Conservation (phyloP, 371 early-diverging fungal genomes). For the Mortierella polycephala region DNA sequence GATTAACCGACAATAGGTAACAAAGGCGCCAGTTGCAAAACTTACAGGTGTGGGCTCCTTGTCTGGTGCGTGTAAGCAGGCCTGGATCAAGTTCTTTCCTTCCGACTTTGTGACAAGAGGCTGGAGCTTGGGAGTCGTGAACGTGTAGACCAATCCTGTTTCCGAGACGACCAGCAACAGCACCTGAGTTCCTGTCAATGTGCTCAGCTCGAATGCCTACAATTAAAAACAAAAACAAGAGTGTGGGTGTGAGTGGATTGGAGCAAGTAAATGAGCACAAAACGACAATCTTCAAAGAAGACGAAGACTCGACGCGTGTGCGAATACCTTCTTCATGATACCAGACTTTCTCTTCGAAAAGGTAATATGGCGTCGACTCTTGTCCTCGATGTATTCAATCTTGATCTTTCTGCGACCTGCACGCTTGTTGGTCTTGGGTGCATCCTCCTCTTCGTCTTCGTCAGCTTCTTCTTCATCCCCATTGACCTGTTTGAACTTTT, state of each 20-base stretch:
- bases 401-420: slow-evolving; percentile 94
- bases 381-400: slow-evolving; percentile 97
- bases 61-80: slow-evolving; percentile 92
- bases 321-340: slow-evolving; percentile 76
- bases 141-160: slow-evolving; percentile 98
- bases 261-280: slow-evolving; percentile 3
- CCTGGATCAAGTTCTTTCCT: slow-evolving; percentile 94
- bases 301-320: not conserved
- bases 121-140: slow-evolving; percentile 97
- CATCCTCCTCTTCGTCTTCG: slow-evolving; percentile 59
- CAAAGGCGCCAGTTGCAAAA: not conserved
- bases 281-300: not conserved
- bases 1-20: not conserved
- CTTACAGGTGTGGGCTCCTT: slow-evolving; percentile 50
- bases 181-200: slow-evolving; percentile 97
- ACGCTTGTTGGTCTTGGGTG: slow-evolving; percentile 69
- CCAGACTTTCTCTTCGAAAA: slow-evolving; percentile 99
- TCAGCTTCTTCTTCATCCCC: slow-evolving; percentile 28
- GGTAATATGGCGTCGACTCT: slow-evolving; percentile 95
- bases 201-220: slow-evolving; percentile 95
- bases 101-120: slow-evolving; percentile 95
- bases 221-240: slow-evolving; percentile 2
- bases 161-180: slow-evolving; percentile 96
- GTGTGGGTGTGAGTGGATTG: not conserved
- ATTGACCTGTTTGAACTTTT: slow-evolving; percentile 39